phyloP scores from a whole-genome alignment of 2,329 filamentous ascomycete genomes.

The Cladosporium phlei region DNA sequence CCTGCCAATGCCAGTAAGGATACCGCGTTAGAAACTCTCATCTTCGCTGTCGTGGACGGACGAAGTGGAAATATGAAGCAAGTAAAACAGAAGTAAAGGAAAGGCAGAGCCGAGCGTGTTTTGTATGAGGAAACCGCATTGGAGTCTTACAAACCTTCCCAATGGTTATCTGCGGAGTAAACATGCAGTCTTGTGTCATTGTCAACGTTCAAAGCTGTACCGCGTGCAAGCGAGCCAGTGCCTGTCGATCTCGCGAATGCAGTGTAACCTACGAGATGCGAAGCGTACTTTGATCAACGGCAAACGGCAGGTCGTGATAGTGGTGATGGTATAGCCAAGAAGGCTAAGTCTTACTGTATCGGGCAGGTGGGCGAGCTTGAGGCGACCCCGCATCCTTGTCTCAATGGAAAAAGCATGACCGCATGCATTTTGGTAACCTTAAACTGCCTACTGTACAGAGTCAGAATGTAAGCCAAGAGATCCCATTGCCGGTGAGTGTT shows the following conservation, averaged over 20 bases:
- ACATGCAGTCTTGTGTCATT: conserved; percentile 2
- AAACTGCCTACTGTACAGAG: no score
- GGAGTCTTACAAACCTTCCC: conserved; percentile 2
- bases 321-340: conserved; percentile 9
- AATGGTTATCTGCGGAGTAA: conserved; percentile 1
- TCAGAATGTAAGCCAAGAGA: no score
- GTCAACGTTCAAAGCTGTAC: not conserved
- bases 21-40: not conserved
- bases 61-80: not conserved
- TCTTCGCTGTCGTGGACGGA: not conserved
- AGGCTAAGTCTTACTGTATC: conserved; percentile 6
- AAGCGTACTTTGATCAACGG: not conserved
- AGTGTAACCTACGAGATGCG: conserved; percentile 1
- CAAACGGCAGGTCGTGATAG: conserved; percentile 9
- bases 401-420: no score
- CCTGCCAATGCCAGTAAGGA: conserved; percentile 8
- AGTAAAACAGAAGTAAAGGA: no score
- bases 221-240: not conserved
- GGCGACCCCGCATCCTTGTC: no score
- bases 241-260: conserved; percentile 4
- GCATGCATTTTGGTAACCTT: no score
- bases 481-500: no score
- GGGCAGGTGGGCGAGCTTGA: conserved; percentile 9
- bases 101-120: no score
- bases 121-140: no score